Evolutionary conservation across 108 stramenopile genomes (phyloP), one percentile per base, ranked within the genome.

Genomic region (Chaetoceros tenuissimus): DNA sequence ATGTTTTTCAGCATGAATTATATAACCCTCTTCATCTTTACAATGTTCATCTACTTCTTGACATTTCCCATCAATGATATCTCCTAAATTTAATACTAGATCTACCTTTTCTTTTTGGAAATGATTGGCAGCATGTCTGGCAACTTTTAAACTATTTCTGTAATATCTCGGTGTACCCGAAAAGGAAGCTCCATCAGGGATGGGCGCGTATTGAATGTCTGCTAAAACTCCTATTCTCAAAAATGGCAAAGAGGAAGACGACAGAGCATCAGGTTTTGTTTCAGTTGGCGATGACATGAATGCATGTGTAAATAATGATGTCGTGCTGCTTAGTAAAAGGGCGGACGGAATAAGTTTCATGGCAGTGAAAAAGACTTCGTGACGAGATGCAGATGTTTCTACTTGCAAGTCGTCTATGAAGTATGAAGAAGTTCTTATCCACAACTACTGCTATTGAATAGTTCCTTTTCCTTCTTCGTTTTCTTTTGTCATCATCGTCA

Each of bases 1-100:
- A 57, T 31, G 22, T 10, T 46, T 23, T 17, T 5, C 17, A 10
- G 2, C 10, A 31, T 2, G 2, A 2, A 13, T 18, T 16, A 8
- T n/a, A 47, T 48, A 29, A 62, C 55, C 27, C 3, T 59, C 16
- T 30, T 72, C 53, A 18, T 69, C 26, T 29, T 77, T 70, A 3
- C 68, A 69, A 48, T 71, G 21, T 17, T 55, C 25, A 5, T 53
- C 75, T 48, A 73, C 55, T 3, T 77, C 64, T 31, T 73, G 77
- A 62, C 83, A 87, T 50, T 92, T 88, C 3, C 91, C 91, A 71
- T 92, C 91, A 46, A 92, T 75, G 28, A 75, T 88, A 59, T 92
- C 91, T 3, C 91, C 91, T 17, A 92, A 63, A 64, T 88, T 87
- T 24, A 92, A 27, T 0, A 86, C 87, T 19, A 84, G 59, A 50